Percentiles rank a stretch among this genome's conserved stretches.
Conservation (phyloP, 1,284 basidiomycete species). For the Pholiota adiposa region DNA sequence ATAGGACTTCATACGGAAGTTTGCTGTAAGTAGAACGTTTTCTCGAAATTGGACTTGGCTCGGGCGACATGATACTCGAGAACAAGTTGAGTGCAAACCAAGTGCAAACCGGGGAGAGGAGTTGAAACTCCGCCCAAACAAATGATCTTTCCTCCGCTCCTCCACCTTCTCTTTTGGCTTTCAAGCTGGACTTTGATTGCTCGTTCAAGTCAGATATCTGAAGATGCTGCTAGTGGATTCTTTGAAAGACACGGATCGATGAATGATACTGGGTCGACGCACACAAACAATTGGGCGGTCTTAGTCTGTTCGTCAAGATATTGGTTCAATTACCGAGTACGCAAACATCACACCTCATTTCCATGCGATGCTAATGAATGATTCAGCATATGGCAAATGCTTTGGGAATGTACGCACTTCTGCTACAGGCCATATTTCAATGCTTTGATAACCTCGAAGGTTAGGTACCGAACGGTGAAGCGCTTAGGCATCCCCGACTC, state of each 20-base stretch:
- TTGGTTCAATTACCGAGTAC: slow-evolving; percentile 98
- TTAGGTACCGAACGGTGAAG: slow-evolving; percentile 98
- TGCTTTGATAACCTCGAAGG: not conserved
- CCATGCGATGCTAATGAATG: not conserved
- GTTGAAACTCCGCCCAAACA: slow-evolving; percentile 20
- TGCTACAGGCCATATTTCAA: not conserved
- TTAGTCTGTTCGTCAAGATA: slow-evolving; percentile 93
- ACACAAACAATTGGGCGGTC: slow-evolving; percentile 99
- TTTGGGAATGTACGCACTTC: slow-evolving; percentile 92
- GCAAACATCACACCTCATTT: slow-evolving; percentile 31
- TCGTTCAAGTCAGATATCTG: slow-evolving; percentile 31
- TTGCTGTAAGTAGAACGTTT: not conserved
- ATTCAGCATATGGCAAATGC: slow-evolving; percentile 96
- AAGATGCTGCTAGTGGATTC: slow-evolving; percentile 40
- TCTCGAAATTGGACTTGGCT: too few relatives aligned
- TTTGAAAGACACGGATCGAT: slow-evolving; percentile 34
- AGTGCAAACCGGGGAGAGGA: too few relatives aligned
- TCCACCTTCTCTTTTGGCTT: slow-evolving; percentile 35
- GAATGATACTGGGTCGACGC: slow-evolving; percentile 44
- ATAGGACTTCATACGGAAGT: not conserved
- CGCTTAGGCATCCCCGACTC: slow-evolving; percentile 97
- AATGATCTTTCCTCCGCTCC: slow-evolving; percentile 38
- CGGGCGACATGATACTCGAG: too few relatives aligned
- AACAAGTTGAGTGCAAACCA: not conserved
- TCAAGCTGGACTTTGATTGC: slow-evolving; percentile 36